These are phyloP conservation scores for Arthroderma uncinatum DNA, from an alignment of 2,329 filamentous ascomycete species.

Conservation along the genomic window DNA sequence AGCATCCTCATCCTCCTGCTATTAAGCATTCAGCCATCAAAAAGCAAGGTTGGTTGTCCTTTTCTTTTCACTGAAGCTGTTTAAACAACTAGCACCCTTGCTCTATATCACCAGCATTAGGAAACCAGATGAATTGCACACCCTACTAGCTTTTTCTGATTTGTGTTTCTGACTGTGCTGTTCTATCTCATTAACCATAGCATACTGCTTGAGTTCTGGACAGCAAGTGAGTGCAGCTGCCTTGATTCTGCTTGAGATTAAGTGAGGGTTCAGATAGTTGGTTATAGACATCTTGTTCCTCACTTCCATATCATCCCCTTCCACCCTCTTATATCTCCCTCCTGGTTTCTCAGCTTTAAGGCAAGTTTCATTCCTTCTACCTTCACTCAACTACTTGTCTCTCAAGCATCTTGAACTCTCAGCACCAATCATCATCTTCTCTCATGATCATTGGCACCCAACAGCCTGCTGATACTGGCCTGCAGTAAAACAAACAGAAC, in stretches of 20 bases:
- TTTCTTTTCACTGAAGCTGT: not conserved
- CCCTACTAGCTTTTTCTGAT: not conserved
- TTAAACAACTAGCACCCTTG: not conserved
- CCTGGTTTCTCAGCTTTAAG: not conserved
- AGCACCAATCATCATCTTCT: not conserved
- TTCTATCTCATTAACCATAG: too few species aligned
- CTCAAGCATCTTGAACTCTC: not conserved
- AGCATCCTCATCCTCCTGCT: not conserved
- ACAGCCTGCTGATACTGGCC: not conserved
- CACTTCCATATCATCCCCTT: not conserved
- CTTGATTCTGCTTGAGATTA: not conserved
- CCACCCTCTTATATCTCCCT: not conserved
- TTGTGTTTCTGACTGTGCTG: too few species aligned
- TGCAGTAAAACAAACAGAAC: not conserved
- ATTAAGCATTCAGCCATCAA: not conserved
- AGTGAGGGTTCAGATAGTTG: not conserved
- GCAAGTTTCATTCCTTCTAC: not conserved
- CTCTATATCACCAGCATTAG: not conserved
- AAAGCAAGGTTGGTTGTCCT: not conserved
- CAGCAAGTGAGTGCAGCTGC: too few species aligned
- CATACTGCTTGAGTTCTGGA: too few species aligned
- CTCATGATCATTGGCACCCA: not conserved
- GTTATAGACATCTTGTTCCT: not conserved
- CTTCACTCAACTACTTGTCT: not conserved
- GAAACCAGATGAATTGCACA: not conserved